These are phyloP conservation scores for Talaromyces nanjingensis DNA, from an alignment of 495 filamentous ascomycete species.

Conservation along the genomic window DNA sequence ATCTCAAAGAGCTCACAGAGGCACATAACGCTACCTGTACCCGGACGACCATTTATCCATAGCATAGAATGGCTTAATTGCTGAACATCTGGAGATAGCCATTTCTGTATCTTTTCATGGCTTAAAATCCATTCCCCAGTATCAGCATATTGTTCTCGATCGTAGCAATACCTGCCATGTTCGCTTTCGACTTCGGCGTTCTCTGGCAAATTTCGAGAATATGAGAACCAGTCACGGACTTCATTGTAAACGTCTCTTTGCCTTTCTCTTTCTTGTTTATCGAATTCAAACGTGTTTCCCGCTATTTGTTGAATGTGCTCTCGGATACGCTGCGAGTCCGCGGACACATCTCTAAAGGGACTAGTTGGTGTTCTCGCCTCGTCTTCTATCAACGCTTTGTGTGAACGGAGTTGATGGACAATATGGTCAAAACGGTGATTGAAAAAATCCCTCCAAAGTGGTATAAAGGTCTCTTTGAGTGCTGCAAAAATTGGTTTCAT, in stretches of 20 bases:
- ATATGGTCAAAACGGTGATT: conserved; percentile 17
- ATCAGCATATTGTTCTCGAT: conserved; percentile 17
- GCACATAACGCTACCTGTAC: conserved; percentile 26
- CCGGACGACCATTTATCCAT: conserved; percentile 38
- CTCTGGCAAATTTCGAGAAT: neutral
- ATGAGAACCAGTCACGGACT: conserved; percentile 27
- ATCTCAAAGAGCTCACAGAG: neutral
- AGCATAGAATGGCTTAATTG: conserved; percentile 15
- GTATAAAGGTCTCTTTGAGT: conserved; percentile 2
- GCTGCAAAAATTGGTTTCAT: neutral
- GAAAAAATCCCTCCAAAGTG: conserved; percentile 39
- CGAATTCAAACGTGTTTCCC: conserved; percentile 8
- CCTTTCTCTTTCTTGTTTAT: conserved; percentile 14
- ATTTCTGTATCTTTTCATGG: conserved; percentile 18
- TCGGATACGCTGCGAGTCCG: conserved; percentile 10
- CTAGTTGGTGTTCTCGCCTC: conserved; percentile 9
- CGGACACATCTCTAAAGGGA: conserved; percentile 8
- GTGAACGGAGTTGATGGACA: conserved; percentile 14
- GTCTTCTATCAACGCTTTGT: conserved; percentile 16
- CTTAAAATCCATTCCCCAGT: conserved; percentile 30
- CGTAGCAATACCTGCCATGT: conserved; percentile 23
- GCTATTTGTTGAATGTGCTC: conserved; percentile 8
- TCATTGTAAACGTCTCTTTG: conserved; percentile 13
- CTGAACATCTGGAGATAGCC: conserved; percentile 16
- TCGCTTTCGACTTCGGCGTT: conserved; percentile 17